These are phyloP conservation scores for Bipolaris sorokiniana DNA, from an alignment of 2,329 filamentous ascomycete species.

Conservation along the genomic window DNA sequence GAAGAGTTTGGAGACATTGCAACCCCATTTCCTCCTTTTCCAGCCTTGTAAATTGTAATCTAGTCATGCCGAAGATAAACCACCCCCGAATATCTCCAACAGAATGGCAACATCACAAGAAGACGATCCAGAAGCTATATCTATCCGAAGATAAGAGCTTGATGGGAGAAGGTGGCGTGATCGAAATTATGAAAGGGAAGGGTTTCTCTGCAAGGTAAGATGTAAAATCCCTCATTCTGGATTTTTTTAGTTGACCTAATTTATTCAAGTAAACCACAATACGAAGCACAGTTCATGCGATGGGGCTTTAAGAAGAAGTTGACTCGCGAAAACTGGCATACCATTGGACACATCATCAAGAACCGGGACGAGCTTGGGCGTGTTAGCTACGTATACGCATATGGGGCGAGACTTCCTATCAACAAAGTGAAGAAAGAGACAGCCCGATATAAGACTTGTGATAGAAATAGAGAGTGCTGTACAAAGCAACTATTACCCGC, in stretches of 20 bases:
- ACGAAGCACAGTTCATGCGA: conserved; percentile 30
- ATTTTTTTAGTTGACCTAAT: not conserved
- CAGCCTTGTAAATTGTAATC: not conserved
- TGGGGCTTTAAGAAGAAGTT: conserved; percentile 37
- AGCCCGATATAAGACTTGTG: not conserved
- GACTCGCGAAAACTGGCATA: conserved; percentile 25
- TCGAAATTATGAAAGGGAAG: not conserved
- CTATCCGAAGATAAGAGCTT: not conserved
- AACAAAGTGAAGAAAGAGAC: conserved; percentile 1
- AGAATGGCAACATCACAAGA: not conserved
- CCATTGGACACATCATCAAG: conserved; percentile 20
- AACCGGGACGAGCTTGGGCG: conserved; percentile 13
- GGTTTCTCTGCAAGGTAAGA: conserved; percentile 1
- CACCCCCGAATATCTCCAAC: not conserved
- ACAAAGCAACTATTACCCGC: not conserved
- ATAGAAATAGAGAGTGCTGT: not conserved
- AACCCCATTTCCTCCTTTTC: not conserved
- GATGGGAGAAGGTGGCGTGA: not conserved
- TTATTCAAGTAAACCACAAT: conserved; percentile 25
- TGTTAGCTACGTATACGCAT: not conserved
- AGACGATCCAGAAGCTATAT: not conserved
- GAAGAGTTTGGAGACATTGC: too few relatives aligned
- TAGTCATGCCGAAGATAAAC: not conserved
- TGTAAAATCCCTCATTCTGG: not conserved
- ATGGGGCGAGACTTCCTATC: not conserved